Evolutionary conservation across 805 yeast species (phyloP).

Genomic region (Jamesozyma piceae): DNA sequence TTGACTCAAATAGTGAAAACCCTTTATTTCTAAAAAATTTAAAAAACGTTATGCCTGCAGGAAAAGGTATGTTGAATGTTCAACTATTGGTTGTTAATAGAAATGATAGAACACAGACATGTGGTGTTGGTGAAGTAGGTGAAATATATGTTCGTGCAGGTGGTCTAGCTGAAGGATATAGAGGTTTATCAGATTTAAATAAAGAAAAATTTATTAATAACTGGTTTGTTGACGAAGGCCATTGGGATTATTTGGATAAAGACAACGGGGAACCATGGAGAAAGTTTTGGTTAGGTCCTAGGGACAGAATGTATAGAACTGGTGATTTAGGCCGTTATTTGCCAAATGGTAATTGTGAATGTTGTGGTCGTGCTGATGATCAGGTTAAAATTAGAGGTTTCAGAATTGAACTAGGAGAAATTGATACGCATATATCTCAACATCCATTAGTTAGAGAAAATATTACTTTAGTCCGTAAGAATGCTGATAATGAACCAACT

Average conservation of each 20-base stretch:
- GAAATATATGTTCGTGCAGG: slow-evolving; percentile 98
- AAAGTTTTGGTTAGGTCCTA: slow-evolving; percentile 80
- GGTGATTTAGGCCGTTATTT: slow-evolving; percentile 95
- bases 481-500: slow-evolving; percentile 86
- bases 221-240: slow-evolving; percentile 71
- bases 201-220: slow-evolving; percentile 78
- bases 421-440: slow-evolving; percentile 92
- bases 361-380: slow-evolving; percentile 98
- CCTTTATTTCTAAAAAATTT: slow-evolving; percentile 67
- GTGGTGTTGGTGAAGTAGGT: slow-evolving; percentile 98
- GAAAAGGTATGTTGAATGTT: slow-evolving; percentile 93
- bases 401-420: slow-evolving; percentile 96
- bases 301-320: slow-evolving; percentile 92
- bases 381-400: slow-evolving; percentile 98
- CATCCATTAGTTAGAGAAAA: slow-evolving; percentile 90
- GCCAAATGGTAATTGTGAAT: slow-evolving; percentile 96
- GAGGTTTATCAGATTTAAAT: slow-evolving; percentile 83
- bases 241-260: slow-evolving; percentile 54
- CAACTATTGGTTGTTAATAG: slow-evolving; percentile 91
- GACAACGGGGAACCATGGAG: slow-evolving; percentile 53
- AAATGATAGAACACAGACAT: slow-evolving; percentile 75
- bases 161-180: slow-evolving; percentile 93
- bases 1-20: slow-evolving; percentile 61
- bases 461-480: slow-evolving; percentile 82
- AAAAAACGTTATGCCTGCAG: slow-evolving; percentile 97